Percentiles rank a stretch among this genome's conserved stretches.
phyloP scores from a whole-genome alignment of 306 rosid species.

The Glycyrrhiza uralensis region DNA sequence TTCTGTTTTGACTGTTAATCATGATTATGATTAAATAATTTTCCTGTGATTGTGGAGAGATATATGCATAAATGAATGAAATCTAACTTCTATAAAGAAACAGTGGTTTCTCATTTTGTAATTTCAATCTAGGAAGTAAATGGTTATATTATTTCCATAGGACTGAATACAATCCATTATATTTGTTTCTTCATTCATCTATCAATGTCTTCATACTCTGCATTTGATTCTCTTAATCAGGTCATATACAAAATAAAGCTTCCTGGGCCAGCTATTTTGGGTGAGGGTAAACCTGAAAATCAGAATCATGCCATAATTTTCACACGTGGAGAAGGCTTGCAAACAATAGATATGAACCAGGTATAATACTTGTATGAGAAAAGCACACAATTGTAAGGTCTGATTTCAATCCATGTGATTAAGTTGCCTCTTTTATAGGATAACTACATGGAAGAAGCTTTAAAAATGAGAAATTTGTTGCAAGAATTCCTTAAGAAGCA shows the following conservation, averaged over 20 bases:
- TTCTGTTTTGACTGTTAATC: neutral
- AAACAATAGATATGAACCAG: conserved; percentile 98
- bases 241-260: conserved; percentile 90
- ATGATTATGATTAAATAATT: neutral
- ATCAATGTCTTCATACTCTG: neutral
- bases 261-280: conserved; percentile 94
- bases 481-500: conserved; percentile 87
- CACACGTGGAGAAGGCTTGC: conserved; percentile 96
- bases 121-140: neutral
- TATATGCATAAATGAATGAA: neutral
- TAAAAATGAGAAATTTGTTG: conserved; percentile 92
- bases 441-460: conserved; percentile 98
- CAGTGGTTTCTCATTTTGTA: neutral
- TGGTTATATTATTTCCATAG: neutral
- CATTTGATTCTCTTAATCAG: conserved; percentile 39
- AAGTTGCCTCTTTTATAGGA: conserved; percentile 47
- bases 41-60: neutral
- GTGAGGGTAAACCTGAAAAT: conserved; percentile 99
- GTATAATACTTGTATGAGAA: conserved; percentile 32
- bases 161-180: neutral
- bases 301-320: conserved; percentile 97
- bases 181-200: conserved; percentile 1
- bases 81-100: neutral
- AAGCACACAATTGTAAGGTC: neutral
- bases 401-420: conserved; percentile 10